Evolutionary conservation across 208 protist genomes (phyloP).

Genomic region (Strigomonas culicis): DNA sequence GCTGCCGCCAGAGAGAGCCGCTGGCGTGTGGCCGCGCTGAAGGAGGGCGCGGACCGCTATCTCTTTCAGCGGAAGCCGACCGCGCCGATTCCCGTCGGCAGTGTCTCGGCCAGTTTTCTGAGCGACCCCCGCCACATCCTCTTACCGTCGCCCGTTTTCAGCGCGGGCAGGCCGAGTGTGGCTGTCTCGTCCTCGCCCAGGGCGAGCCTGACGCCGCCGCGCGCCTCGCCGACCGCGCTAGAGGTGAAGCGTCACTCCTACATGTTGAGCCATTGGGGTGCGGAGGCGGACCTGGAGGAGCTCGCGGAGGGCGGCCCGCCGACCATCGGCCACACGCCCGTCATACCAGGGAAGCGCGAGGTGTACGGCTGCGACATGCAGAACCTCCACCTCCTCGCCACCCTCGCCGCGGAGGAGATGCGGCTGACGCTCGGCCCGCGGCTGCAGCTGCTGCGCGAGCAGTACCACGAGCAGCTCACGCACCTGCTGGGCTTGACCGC

Average conservation of each 20-base stretch:
- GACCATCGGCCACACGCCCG: conserved; percentile 21
- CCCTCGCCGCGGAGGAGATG: conserved; percentile 51
- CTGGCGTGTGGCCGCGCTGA: conserved; percentile 9
- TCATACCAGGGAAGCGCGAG: conserved; percentile 24
- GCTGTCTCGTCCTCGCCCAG: too few species aligned
- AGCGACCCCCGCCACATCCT: neutral
- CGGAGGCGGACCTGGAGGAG: neutral
- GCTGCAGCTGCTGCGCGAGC: conserved; percentile 11
- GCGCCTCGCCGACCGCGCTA: neutral
- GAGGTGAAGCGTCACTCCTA: neutral
- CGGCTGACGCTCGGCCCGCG: conserved; percentile 22
- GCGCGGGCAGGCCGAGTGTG: neutral
- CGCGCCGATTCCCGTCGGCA: neutral
- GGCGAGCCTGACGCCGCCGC: too few species aligned
- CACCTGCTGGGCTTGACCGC: neutral
- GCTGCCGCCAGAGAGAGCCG: conserved; percentile 2
- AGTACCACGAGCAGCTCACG: conserved; percentile 3
- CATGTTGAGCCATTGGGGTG: neutral
- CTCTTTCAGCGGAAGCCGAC: neutral
- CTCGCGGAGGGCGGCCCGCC: conserved; percentile 12
- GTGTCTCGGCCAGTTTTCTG: neutral
- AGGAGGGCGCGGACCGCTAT: neutral
- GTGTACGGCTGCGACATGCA: conserved; percentile 63
- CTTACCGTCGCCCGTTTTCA: neutral
- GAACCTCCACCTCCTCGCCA: conserved; percentile 57